Percentiles rank a stretch among this genome's conserved stretches.
These are phyloP conservation scores for Gossypium thurberi DNA, from an alignment of 345 rosid genomes.

Conservation along the genomic window DNA sequence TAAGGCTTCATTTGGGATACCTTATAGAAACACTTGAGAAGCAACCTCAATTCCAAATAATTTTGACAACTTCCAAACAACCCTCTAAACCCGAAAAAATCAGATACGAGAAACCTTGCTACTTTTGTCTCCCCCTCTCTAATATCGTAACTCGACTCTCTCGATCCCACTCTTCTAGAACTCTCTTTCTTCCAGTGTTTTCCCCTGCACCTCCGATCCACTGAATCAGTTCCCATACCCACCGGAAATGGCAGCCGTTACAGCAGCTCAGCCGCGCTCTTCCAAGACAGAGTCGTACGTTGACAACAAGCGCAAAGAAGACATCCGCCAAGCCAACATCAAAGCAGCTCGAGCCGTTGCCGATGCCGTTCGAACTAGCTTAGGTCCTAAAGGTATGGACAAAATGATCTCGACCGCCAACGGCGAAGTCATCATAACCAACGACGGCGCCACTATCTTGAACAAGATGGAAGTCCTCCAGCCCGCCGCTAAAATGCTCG, in stretches of 20 bases:
- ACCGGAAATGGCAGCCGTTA: slow-evolving; percentile 25
- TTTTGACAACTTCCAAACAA: background rate
- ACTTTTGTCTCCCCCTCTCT: background rate
- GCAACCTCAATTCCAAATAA: background rate
- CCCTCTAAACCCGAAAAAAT: background rate
- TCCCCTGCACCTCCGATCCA: background rate
- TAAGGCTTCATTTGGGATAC: background rate
- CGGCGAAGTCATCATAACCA: slow-evolving; percentile 95
- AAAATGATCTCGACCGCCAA: slow-evolving; percentile 88
- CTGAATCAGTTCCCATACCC: background rate
- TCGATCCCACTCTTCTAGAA: background rate
- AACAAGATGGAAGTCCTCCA: slow-evolving; percentile 96
- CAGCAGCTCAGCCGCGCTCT: slow-evolving; percentile 35
- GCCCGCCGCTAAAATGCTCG: slow-evolving; percentile 98
- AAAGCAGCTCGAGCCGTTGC: slow-evolving; percentile 73
- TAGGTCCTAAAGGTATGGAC: slow-evolving; percentile 99
- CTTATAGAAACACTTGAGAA: background rate
- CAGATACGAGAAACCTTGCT: background rate
- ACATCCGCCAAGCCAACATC: slow-evolving; percentile 84
- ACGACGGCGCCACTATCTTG: slow-evolving; percentile 96
- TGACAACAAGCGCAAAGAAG: slow-evolving; percentile 92
- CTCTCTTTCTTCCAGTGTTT: background rate
- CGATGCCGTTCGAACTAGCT: slow-evolving; percentile 83
- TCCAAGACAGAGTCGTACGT: slow-evolving; percentile 89
- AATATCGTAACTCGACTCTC: background rate